phyloP scores from a whole-genome alignment of 345 rosid species.

The Limnanthes douglasii region DNA sequence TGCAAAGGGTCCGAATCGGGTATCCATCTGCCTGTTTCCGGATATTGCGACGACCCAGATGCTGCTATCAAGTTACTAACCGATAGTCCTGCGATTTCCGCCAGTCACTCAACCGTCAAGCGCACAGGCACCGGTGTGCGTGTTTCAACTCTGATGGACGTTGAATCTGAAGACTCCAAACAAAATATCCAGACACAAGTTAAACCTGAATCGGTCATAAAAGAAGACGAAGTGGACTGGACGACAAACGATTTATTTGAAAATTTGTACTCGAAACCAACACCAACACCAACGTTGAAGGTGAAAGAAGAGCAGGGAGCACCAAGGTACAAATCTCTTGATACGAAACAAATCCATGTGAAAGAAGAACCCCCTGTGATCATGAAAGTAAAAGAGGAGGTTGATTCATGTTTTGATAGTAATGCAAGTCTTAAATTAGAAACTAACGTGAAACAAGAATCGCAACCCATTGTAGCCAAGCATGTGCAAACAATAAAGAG shows the following conservation, averaged over 20 bases:
- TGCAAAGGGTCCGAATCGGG: background rate
- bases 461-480: background rate
- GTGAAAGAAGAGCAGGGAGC: background rate
- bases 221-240: too few species aligned
- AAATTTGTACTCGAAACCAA: too few species aligned
- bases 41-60: conserved; percentile 3
- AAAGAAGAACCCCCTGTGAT: conserved; percentile 6
- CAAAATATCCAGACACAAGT: too few species aligned
- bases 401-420: conserved; percentile 1
- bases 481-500: background rate
- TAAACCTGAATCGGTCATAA: too few species aligned
- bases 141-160: conserved; percentile 11
- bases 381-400: conserved; percentile 11
- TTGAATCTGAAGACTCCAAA: background rate
- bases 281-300: too few species aligned
- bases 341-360: background rate
- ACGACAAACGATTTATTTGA: too few species aligned
- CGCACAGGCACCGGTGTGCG: conserved; percentile 25
- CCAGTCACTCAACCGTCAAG: conserved; percentile 4
- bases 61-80: conserved; percentile 4
- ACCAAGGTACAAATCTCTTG: background rate
- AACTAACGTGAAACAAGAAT: background rate
- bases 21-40: conserved; percentile 1
- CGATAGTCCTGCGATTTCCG: background rate
- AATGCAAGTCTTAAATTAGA: background rate